A percentile compares a stretch with the other conserved stretches of the same genome.
Evolutionary conservation across 2,329 filamentous ascomycete genomes (phyloP).

Genomic region (Beauveria bassiana): DNA sequence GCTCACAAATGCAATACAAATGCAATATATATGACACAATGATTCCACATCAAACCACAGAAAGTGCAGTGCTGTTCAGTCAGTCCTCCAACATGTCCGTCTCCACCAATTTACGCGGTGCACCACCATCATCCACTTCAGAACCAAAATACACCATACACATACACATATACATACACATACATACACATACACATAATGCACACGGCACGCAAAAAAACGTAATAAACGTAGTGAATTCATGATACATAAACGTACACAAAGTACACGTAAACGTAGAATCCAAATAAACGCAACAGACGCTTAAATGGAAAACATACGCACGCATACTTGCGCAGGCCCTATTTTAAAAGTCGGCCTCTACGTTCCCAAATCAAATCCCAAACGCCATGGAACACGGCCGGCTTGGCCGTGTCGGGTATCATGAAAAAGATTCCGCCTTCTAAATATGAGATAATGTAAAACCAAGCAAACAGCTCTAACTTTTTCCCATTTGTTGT

Average conservation of each 20-base stretch:
- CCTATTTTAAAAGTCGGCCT: not conserved
- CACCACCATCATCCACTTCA: not conserved
- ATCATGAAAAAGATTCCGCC: slow-evolving; percentile 11
- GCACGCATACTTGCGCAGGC: slow-evolving; percentile 1
- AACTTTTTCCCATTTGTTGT: not conserved
- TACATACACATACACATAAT: slow-evolving; percentile 13
- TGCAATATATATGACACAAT: not conserved
- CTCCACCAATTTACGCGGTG: not conserved
- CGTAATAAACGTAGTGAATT: slow-evolving; percentile 14
- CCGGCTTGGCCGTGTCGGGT: not conserved
- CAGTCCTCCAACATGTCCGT: not conserved
- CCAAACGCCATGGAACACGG: slow-evolving; percentile 5
- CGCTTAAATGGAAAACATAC: not conserved
- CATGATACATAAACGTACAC: slow-evolving; percentile 11
- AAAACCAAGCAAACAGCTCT: not conserved
- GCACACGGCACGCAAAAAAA: slow-evolving; percentile 17
- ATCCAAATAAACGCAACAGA: slow-evolving; percentile 10
- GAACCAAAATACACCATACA: not conserved
- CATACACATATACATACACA: slow-evolving; percentile 12
- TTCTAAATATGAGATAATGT: slow-evolving; percentile 9
- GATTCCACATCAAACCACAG: not conserved
- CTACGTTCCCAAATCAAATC: slow-evolving; percentile 1
- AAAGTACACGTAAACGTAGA: slow-evolving; percentile 5
- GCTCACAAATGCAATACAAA: not conserved
- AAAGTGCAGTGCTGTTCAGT: not conserved